phyloP scores from a whole-genome alignment of 441 rosid genomes.

The Aleurites moluccanus region DNA sequence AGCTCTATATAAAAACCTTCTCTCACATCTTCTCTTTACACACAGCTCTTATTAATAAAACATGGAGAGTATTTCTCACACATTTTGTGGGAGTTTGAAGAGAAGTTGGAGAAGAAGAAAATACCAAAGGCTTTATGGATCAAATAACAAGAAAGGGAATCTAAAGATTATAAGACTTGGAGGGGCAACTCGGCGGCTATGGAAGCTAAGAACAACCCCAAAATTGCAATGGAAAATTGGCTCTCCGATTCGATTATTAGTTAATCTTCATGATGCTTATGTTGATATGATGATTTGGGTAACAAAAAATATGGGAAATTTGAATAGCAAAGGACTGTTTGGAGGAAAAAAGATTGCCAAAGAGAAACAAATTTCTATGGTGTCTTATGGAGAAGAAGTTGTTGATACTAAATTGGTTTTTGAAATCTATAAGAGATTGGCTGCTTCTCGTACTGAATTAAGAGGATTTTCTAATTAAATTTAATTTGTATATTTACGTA shows the following conservation, averaged over 20 bases:
- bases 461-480: neutral
- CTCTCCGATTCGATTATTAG: conserved; percentile 28
- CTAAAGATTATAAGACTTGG: conserved; percentile 22
- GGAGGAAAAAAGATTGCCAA: conserved; percentile 26
- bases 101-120: conserved; percentile 26
- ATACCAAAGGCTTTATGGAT: conserved; percentile 11
- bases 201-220: conserved; percentile 14
- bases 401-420: conserved; percentile 31
- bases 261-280: conserved; percentile 30
- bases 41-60: neutral
- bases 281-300: conserved; percentile 26
- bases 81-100: conserved; percentile 23
- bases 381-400: conserved; percentile 34
- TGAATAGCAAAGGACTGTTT: conserved; percentile 11
- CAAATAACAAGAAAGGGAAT: conserved; percentile 2
- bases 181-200: neutral
- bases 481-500: too few species aligned
- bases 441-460: conserved; percentile 12
- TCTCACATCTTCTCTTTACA: neutral
- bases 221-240: conserved; percentile 10
- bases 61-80: conserved; percentile 3
- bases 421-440: conserved; percentile 31
- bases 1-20: neutral
- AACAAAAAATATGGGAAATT: conserved; percentile 15
- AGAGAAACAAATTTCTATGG: conserved; percentile 11